Conservation (phyloP, 2,329 filamentous ascomycete genomes). For the Aspergillus hiratsukae region DNA sequence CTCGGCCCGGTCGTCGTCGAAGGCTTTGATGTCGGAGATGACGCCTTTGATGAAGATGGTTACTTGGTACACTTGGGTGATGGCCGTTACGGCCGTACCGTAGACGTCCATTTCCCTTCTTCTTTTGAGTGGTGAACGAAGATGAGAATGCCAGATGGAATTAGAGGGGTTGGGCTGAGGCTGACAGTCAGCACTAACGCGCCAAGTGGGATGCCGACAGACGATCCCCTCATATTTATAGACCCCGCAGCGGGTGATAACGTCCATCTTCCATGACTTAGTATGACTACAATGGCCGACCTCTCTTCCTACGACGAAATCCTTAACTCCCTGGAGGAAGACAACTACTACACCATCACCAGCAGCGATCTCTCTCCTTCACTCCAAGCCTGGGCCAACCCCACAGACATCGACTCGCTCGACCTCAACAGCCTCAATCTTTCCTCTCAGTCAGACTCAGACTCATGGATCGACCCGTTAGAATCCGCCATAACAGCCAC, state of each 20-base stretch:
- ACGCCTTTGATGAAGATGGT: conserved; percentile 29
- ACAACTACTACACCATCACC: background rate
- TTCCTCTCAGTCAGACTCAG: background rate
- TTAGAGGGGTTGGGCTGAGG: background rate
- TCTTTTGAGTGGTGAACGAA: background rate
- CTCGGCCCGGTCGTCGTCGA: conserved; percentile 22
- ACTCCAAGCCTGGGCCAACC: background rate
- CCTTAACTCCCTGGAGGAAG: background rate
- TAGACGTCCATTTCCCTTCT: conserved; percentile 22
- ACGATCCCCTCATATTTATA: background rate
- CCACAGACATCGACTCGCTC: background rate
- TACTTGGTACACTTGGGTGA: conserved; percentile 23
- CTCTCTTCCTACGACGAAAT: background rate
- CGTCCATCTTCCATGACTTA: conserved; percentile 1
- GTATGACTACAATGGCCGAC: background rate
- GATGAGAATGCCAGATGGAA: background rate
- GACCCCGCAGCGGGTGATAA: background rate
- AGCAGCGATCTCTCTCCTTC: background rate
- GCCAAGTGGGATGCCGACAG: background rate
- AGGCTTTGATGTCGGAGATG: conserved; percentile 23
- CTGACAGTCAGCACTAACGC: background rate
- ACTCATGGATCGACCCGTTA: conserved; percentile 14
- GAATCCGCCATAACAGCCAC: conserved; percentile 21
- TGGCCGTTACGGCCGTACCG: conserved; percentile 23
- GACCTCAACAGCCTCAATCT: background rate